These are phyloP conservation scores for Moricandia arvensis DNA, from an alignment of 345 rosid genomes.

Conservation along the genomic window DNA sequence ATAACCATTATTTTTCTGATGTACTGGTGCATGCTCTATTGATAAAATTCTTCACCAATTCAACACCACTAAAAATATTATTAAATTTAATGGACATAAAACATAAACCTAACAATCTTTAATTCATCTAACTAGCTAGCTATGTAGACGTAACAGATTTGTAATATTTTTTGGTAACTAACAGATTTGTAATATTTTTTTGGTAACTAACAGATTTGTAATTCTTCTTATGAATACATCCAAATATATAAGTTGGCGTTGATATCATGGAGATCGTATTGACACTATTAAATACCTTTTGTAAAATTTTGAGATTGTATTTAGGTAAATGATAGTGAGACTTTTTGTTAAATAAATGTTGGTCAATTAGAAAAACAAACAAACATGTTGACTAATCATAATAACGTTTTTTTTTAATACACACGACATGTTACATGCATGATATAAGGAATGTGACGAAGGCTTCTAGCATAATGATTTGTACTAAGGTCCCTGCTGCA, in stretches of 20 bases:
- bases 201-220: background rate
- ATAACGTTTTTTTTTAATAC: background rate
- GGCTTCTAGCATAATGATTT: background rate
- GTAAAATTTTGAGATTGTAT: background rate
- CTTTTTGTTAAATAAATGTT: background rate
- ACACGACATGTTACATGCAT: background rate
- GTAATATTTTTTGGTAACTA: background rate
- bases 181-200: background rate
- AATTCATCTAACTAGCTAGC: background rate
- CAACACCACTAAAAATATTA: background rate
- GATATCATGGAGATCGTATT: background rate
- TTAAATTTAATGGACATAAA: background rate
- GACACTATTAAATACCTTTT: background rate
- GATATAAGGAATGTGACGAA: background rate
- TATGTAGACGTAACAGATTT: background rate
- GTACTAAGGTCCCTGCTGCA: background rate
- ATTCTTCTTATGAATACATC: background rate
- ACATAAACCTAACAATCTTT: background rate
- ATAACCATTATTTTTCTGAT: slow-evolving; percentile 31
- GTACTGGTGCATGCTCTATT: slow-evolving; percentile 12
- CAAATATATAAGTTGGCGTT: background rate
- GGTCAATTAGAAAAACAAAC: background rate
- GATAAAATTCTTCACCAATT: background rate
- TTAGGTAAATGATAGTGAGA: background rate
- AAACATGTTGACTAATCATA: background rate